A percentile compares a stretch with the other conserved stretches of the same genome.
phyloP scores from a whole-genome alignment of 2,329 filamentous ascomycete species.

The Phyllosticta ampelicida region DNA sequence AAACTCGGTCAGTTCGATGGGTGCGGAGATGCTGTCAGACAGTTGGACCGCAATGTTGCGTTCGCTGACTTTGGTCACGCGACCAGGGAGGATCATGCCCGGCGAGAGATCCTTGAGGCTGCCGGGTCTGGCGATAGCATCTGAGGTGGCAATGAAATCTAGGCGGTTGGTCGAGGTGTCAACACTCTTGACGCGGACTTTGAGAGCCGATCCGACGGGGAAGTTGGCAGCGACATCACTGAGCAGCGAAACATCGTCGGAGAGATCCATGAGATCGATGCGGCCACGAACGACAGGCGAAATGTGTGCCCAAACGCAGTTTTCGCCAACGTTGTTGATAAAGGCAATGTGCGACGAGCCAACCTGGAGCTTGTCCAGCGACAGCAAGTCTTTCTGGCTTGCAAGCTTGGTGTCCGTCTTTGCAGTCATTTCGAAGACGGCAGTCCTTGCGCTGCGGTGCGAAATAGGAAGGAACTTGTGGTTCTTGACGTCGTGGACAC shows the following conservation, averaged over 20 bases:
- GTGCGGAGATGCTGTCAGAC: slow-evolving; percentile 66
- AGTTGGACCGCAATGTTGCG: slow-evolving; percentile 77
- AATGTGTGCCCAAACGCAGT: slow-evolving; percentile 81
- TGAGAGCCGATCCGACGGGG: slow-evolving; percentile 79
- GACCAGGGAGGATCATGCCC: slow-evolving; percentile 72
- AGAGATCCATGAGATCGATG: slow-evolving; percentile 71
- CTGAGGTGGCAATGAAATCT: slow-evolving; percentile 70
- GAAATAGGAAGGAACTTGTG: slow-evolving; percentile 87
- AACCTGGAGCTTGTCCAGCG: slow-evolving; percentile 59
- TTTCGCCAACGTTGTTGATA: slow-evolving; percentile 76
- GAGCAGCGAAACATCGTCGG: slow-evolving; percentile 72
- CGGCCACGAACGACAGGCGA: slow-evolving; percentile 80
- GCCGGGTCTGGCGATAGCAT: slow-evolving; percentile 45
- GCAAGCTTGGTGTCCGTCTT: slow-evolving; percentile 48
- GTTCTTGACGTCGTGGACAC: slow-evolving; percentile 79
- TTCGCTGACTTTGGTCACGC: slow-evolving; percentile 77
- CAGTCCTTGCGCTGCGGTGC: slow-evolving; percentile 67
- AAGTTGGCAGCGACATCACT: slow-evolving; percentile 69
- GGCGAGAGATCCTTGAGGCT: slow-evolving; percentile 61
- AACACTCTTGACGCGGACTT: slow-evolving; percentile 65
- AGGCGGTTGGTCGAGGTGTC: slow-evolving; percentile 64
- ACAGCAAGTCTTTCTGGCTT: slow-evolving; percentile 52
- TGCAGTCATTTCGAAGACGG: slow-evolving; percentile 75
- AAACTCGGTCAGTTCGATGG: slow-evolving; percentile 72
- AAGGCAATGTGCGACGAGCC: slow-evolving; percentile 70